Conservation (phyloP, 2,329 filamentous ascomycete species). For the Fusarium graminum region DNA sequence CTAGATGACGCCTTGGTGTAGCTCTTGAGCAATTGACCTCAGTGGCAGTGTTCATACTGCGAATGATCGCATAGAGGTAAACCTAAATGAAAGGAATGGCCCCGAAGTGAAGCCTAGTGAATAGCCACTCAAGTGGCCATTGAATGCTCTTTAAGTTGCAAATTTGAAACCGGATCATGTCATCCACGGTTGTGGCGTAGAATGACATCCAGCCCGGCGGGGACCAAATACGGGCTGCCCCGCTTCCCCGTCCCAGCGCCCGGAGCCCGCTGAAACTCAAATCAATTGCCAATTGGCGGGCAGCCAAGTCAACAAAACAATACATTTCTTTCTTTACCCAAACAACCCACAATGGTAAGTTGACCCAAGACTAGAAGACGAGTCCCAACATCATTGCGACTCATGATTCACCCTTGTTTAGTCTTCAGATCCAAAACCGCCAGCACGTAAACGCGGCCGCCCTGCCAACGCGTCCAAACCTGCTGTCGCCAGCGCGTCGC, state of each 20-base stretch:
- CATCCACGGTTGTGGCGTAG: constrained; percentile 12
- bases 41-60: not conserved
- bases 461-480: constrained; percentile 58
- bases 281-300: constrained; percentile 20
- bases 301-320: constrained; percentile 33
- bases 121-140: not conserved
- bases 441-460: constrained; percentile 60
- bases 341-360: constrained; percentile 30
- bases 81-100: not conserved
- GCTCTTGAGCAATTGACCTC: not conserved
- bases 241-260: constrained; percentile 32
- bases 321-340: constrained; percentile 3
- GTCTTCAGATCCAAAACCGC: constrained; percentile 49
- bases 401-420: constrained; percentile 13
- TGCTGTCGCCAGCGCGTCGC: constrained; percentile 45
- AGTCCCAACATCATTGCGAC: not conserved
- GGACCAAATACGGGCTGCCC: constrained; percentile 34
- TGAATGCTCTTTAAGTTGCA: not conserved
- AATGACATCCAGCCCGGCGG: constrained; percentile 27
- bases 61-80: not conserved
- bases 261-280: constrained; percentile 38
- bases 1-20: constrained; percentile 2
- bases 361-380: not conserved
- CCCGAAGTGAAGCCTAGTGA: no score
- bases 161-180: constrained; percentile 16